Evolutionary conservation across 2,329 filamentous ascomycete genomes (phyloP).

Genomic region (Alternaria sp.): DNA sequence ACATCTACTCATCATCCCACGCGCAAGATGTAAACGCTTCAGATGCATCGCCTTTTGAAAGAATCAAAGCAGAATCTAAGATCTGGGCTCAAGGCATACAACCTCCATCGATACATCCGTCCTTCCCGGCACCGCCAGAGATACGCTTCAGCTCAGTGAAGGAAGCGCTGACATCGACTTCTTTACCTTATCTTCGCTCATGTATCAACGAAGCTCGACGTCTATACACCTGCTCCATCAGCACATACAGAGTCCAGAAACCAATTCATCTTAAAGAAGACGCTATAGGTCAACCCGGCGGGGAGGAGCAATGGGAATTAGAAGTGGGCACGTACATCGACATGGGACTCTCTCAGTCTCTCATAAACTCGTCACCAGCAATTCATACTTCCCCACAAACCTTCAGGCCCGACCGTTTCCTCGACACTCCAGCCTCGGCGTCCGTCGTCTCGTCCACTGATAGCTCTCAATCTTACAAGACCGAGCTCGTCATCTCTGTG

Average conservation of each 20-base stretch:
- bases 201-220: constrained; percentile 46
- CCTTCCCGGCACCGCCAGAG: constrained; percentile 48
- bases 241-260: constrained; percentile 32
- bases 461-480: constrained; percentile 30
- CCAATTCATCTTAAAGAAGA: constrained; percentile 36
- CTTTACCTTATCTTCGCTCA: constrained; percentile 41
- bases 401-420: constrained; percentile 43
- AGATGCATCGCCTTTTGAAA: constrained; percentile 30
- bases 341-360: constrained; percentile 40
- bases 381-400: constrained; percentile 31
- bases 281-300: constrained; percentile 22
- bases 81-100: constrained; percentile 44
- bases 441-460: constrained; percentile 31
- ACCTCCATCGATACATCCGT: constrained; percentile 49
- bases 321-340: constrained; percentile 41
- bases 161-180: constrained; percentile 18
- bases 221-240: constrained; percentile 39
- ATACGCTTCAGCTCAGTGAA: constrained; percentile 35
- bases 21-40: constrained; percentile 13
- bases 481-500: constrained; percentile 39
- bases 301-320: constrained; percentile 39
- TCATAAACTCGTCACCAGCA: constrained; percentile 44
- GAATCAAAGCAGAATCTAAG: constrained; percentile 42
- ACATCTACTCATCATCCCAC: constrained; percentile 36
- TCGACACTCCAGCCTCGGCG: constrained; percentile 21